Conservation (phyloP, 805 yeast genomes). For the Saccharomycopsis sp. region DNA sequence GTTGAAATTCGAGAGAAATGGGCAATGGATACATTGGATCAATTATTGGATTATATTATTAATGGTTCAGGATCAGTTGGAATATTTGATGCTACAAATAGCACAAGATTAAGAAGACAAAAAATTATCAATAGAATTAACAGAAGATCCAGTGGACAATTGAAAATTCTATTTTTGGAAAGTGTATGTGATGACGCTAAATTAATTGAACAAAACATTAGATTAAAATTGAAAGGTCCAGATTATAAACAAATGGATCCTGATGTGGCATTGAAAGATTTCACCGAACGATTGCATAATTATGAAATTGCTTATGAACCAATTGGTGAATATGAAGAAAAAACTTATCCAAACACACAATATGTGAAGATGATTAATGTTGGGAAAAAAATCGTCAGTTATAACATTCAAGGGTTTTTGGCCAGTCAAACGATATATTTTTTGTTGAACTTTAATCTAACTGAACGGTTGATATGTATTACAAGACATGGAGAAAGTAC, state of each 20-base stretch:
- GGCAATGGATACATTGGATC: slow-evolving; percentile 93
- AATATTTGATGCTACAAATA: slow-evolving; percentile 79
- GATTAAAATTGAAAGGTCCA: slow-evolving; percentile 85
- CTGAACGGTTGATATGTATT: slow-evolving; percentile 89
- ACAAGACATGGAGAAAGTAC: slow-evolving; percentile 91
- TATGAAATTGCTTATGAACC: slow-evolving; percentile 90
- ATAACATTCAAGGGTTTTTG: slow-evolving; percentile 78
- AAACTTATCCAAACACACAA: slow-evolving; percentile 39
- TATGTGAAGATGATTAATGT: slow-evolving; percentile 95
- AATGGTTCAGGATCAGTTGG: slow-evolving; percentile 87
- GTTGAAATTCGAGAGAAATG: slow-evolving; percentile 76
- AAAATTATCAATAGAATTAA: slow-evolving; percentile 33
- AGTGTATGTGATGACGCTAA: slow-evolving; percentile 77
- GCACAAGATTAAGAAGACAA: slow-evolving; percentile 58
- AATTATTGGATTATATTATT: slow-evolving; percentile 70
- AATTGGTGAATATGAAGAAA: slow-evolving; percentile 71
- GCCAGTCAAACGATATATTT: slow-evolving; percentile 93
- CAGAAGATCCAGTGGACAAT: slow-evolving; percentile 39
- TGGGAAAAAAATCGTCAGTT: slow-evolving; percentile 89
- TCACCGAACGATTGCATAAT: slow-evolving; percentile 69
- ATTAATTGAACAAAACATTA: slow-evolving; percentile 75
- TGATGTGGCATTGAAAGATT: slow-evolving; percentile 64
- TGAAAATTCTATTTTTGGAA: slow-evolving; percentile 80
- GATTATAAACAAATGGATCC: slow-evolving; percentile 87
- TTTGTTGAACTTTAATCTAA: slow-evolving; percentile 77